Base-by-base conservation (phyloP, 148 eudicot species). In the Rhododendron vialii region DNA sequence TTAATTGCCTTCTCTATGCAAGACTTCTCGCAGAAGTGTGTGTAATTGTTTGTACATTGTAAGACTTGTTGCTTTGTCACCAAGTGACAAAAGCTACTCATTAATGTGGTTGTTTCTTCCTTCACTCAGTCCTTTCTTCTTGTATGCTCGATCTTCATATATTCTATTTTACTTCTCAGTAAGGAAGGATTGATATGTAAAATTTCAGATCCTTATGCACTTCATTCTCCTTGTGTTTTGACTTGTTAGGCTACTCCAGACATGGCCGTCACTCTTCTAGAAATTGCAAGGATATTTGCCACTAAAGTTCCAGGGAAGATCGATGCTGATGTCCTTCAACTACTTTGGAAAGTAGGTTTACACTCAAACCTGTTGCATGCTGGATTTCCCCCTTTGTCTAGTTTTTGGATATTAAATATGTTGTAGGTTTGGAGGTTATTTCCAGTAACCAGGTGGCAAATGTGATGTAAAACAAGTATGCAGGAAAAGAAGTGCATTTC, bases 281-380 rank as follows among this genome's bases (percentile, higher is more conserved):
- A 97, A 93, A 94, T 97, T 87, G 99, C 98, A 74, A 91, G 99
- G 89, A 90, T 95, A 61, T 97, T 97, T 89, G 99, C 99, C 81
- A 97, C 99, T 79, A 95, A 97, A 90, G 99, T 95, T 88, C 99
- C 99, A 65, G 99, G 99, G 86, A 97, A 97, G 92, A 95, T 97
- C 76, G 99, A 97, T 86, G 98, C 99, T 73, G 99, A 97, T 89
- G 99, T 97, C 38, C 93, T 97, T 81, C 99, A 97, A 82, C 95
- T 97, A 35, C 90, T 97, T 80, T 97, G 99, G 99, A 97, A 97
- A 91, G 99, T 97, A 91, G 84, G 98, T 87, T 85, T 35, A 80
- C 75, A 26, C 71, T 80, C 33, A 26, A 47, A 51, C 41, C 48
- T 85, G 2, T 30, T 43, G 57, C 7, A 11, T 83, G 30, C 33